Evolutionary conservation across 345 rosid genomes (phyloP), one percentile per base, ranked within the genome.

Genomic region (Rhizophora mangle): DNA sequence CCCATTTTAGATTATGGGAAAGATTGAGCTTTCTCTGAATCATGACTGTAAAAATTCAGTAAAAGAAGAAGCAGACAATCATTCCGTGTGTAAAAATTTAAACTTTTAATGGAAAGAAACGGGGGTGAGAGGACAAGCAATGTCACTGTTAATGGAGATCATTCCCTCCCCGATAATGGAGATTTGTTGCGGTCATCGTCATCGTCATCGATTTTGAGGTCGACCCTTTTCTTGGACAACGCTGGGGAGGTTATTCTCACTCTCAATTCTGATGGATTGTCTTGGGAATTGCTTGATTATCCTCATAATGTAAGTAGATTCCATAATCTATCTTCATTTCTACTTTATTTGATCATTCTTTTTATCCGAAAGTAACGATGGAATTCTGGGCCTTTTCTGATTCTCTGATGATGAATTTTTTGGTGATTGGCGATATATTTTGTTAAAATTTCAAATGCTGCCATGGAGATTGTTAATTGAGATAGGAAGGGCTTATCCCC

Each of bases 241-340:
- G 86, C 79, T 36, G 98, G 98, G 19, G 85, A 85, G 76, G 92
- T 89, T 13, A 63, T 65, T 75, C 86, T 91, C 43, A 67, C 82
- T 54, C 77, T 76, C 47, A 62, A 80, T 79, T 80, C 87, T 34
- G 82, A 88, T 77, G 93, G 88, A n/a, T 81, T 94, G 73, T 86
- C 89, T n/a, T 89, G 96, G 96, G 75, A 85, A 76, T 79, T 71
- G 73, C 73, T 80, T 54, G 88, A 82, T 64, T 69, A 92, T 71
- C 39, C 69, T 9, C 78, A 73, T 67, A 72, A 54, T 60, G 97
- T 93, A 79, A 84, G 88, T 63, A 60, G n/a, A 43, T 27, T 34
- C 21, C 31, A 15, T 27, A 19, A 18, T 60, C 22, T 1, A 57
- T 21, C 54, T 8, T 4, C 20, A 8, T 29, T 10, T 52, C 49